A percentile compares a stretch with the other conserved stretches of the same genome.
Conservation (phyloP, 176 grass and related monocot species). For the Hordeum vulgare region DNA sequence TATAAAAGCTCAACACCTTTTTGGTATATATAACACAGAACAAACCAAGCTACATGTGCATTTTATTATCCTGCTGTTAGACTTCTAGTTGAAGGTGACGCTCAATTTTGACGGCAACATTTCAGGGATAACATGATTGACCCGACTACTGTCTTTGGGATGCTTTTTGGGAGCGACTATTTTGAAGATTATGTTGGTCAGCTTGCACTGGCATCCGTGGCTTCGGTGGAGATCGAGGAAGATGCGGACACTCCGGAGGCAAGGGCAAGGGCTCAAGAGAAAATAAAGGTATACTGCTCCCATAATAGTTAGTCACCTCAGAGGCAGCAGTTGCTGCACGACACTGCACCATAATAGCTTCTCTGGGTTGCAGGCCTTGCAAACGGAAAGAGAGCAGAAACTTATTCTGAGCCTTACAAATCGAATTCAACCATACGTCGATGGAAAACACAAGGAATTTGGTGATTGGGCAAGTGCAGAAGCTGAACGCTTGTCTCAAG, state of each 20-base stretch:
- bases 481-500: constrained; percentile 64
- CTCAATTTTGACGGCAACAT: background rate
- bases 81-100: background rate
- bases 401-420: constrained; percentile 62
- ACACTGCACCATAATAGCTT: background rate
- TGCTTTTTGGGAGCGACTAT: constrained; percentile 96
- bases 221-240: constrained; percentile 62
- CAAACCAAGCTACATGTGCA: background rate
- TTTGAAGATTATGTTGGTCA: constrained; percentile 97
- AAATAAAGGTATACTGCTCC: constrained; percentile 59
- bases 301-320: background rate
- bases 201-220: constrained; percentile 83
- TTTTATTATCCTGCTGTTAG: background rate
- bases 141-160: constrained; percentile 88
- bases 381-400: constrained; percentile 67
- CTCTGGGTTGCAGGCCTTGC: constrained; percentile 44
- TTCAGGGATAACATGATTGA: constrained; percentile 87
- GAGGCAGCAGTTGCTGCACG: background rate
- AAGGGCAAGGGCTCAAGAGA: constrained; percentile 67
- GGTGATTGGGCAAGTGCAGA: constrained; percentile 75
- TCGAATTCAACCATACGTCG: constrained; percentile 66
- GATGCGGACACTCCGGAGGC: constrained; percentile 53
- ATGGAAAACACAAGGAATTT: constrained; percentile 55
- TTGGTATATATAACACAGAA: background rate
- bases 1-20: background rate